Conservation (phyloP, 108 stramenopile species). For the Pseudonitzschia multiseries region DNA sequence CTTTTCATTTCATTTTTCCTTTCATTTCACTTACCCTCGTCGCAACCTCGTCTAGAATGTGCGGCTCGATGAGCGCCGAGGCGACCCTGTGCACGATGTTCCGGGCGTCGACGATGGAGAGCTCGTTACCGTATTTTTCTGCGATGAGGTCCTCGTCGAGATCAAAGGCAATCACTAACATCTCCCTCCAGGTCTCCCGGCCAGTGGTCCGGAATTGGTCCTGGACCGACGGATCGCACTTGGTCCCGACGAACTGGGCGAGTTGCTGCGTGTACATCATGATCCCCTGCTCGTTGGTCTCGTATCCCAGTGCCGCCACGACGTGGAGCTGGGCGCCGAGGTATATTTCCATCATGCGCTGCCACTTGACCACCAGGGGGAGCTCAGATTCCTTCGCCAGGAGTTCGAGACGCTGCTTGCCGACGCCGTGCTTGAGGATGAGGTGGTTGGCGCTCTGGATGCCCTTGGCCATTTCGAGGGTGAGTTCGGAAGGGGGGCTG, state of each 20-base stretch:
- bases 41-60: constrained; percentile 61
- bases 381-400: constrained; percentile 39
- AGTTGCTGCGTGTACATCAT: constrained; percentile 74
- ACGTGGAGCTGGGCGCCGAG: constrained; percentile 75
- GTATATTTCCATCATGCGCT: constrained; percentile 83
- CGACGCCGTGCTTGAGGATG: constrained; percentile 59
- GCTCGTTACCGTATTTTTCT: constrained; percentile 35
- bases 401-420: constrained; percentile 46
- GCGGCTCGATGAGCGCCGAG: constrained; percentile 62
- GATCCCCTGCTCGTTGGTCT: constrained; percentile 71
- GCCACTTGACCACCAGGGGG: constrained; percentile 75
- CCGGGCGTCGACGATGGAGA: constrained; percentile 77
- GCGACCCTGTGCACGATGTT: constrained; percentile 84
- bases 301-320: constrained; percentile 72
- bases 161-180: constrained; percentile 66
- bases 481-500: constrained; percentile 46
- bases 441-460: constrained; percentile 62
- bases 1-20: too few relatives aligned
- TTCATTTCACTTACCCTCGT: constrained; percentile 7
- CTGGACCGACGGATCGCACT: constrained; percentile 43
- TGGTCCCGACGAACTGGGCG: constrained; percentile 37
- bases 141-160: constrained; percentile 40
- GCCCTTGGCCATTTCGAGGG: constrained; percentile 49
- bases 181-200: constrained; percentile 72
- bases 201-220: constrained; percentile 51